phyloP scores from a whole-genome alignment of 2,329 filamentous ascomycete genomes.

The Aspergillus japonicus region DNA sequence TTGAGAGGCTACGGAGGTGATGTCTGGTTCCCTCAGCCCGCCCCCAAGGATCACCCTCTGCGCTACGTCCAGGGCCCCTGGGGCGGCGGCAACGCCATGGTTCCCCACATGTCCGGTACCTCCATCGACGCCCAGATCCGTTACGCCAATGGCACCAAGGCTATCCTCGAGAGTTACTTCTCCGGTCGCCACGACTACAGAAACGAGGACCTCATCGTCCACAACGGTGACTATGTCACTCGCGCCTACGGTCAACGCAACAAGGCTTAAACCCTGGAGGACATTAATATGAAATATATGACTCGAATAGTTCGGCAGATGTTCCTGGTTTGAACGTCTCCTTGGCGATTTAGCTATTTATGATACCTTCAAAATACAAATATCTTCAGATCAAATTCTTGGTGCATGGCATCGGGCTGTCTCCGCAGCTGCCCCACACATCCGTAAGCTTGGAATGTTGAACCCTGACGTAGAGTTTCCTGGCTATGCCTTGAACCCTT shows the following conservation, averaged over 20 bases:
- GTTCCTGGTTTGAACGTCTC: slow-evolving; percentile 4
- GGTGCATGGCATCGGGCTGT: not conserved
- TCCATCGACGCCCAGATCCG: slow-evolving; percentile 97
- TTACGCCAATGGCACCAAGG: slow-evolving; percentile 84
- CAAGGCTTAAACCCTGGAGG: slow-evolving; percentile 19
- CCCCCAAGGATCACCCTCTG: slow-evolving; percentile 87
- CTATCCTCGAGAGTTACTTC: slow-evolving; percentile 89
- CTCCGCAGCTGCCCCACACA: not conserved
- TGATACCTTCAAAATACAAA: slow-evolving; percentile 23
- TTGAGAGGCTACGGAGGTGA: slow-evolving; percentile 52
- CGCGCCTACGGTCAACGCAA: slow-evolving; percentile 81
- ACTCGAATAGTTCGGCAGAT: slow-evolving; percentile 3
- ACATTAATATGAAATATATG: slow-evolving; percentile 15
- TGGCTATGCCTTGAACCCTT: not conserved
- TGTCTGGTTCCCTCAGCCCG: slow-evolving; percentile 94
- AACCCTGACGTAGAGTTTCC: not conserved
- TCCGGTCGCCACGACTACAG: slow-evolving; percentile 83
- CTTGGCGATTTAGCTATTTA: slow-evolving; percentile 13
- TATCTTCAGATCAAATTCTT: not conserved
- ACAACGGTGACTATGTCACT: slow-evolving; percentile 88
- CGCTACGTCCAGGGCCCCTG: slow-evolving; percentile 91
- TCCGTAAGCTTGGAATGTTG: not conserved
- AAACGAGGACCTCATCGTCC: slow-evolving; percentile 85
- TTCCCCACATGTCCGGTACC: slow-evolving; percentile 97
- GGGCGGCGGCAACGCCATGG: slow-evolving; percentile 97